Base-by-base conservation (phyloP, 106 monocot species). In the Agapanthus africanus region DNA sequence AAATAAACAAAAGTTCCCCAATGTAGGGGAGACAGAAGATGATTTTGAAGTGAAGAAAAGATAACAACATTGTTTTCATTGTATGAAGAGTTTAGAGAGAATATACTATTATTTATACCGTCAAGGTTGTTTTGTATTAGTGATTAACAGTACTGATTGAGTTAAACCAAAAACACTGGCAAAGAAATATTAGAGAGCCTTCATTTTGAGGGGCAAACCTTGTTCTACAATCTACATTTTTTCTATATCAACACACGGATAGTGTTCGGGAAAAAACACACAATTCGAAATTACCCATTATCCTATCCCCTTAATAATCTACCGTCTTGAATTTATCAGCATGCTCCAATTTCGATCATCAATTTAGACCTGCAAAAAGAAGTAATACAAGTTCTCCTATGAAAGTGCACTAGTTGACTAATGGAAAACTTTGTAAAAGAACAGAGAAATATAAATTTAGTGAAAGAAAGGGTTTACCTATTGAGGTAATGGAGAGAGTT, bases 401-500 rank as follows among this genome's bases (percentile, higher is more conserved):
- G 25, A 40, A 65, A 19, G 23, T 57, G 56, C 8, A 57, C 4
- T 30, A 14, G 30, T 22, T 65, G 28, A 26, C 14, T 65, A n/a
- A n/a, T 18, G 23, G 36, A 34, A 62, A 18, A 62, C 1, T 18
- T 21, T 21, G 6, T 10, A 21, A 44, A 11, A 66, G 40, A 26
- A 1, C 13, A 32, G 39, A 68, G 16, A 27, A 27, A 68, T 27
- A 50, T 49, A 50, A 44, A 11, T 7, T 27, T 49, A 18, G 50
- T 40, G 30, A 31, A 41, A 66, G 49, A 27, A 46, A 50, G n/a
- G 33, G 22, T 10, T 68, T 68, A 68, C 68, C 68, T 50, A 68
- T 35, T 50, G 34, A 50, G 44, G 31, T 50, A 33, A 32, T 50
- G 50, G 49, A 22, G 34, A 46, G 21, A 13, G 33, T 51, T 68